Percentiles rank a stretch among this genome's conserved stretches.
These are phyloP conservation scores for Leishmania lainsoni DNA, from an alignment of 208 protist genomes.

Conservation along the genomic window DNA sequence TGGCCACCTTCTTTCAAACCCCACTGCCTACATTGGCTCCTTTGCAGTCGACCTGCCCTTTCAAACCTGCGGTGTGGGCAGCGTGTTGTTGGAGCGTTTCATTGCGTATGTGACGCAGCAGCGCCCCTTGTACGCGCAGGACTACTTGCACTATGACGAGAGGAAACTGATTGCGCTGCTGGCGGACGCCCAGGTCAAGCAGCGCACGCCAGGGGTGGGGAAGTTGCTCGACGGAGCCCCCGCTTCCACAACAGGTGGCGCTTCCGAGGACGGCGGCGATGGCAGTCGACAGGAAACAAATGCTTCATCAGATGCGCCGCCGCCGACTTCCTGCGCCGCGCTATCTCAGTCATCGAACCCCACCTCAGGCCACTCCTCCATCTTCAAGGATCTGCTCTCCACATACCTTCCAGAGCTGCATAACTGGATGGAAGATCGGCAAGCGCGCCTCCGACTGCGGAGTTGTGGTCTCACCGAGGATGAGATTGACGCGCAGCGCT, in stretches of 20 bases:
- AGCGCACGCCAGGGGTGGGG: slow-evolving; percentile 2
- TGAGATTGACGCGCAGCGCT: slow-evolving; percentile 22
- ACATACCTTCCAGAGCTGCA: slow-evolving; percentile 23
- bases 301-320: not conserved
- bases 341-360: not conserved
- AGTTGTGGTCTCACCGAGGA: slow-evolving; percentile 21
- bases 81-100: slow-evolving; percentile 54
- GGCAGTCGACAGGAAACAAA: not conserved
- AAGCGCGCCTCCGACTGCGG: slow-evolving; percentile 24
- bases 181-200: slow-evolving; percentile 23
- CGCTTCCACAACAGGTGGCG: not conserved
- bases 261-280: not conserved
- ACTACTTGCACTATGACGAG: slow-evolving; percentile 63
- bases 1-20: slow-evolving; percentile 57
- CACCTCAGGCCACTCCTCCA: not conserved
- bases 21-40: slow-evolving; percentile 72
- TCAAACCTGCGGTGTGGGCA: slow-evolving; percentile 65
- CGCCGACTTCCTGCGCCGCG: not conserved
- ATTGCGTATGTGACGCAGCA: slow-evolving; percentile 51
- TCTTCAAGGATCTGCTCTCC: slow-evolving; percentile 12
- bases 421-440: slow-evolving; percentile 28
- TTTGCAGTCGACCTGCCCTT: slow-evolving; percentile 61
- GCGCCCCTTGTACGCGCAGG: slow-evolving; percentile 49
- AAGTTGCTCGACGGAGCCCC: not conserved
- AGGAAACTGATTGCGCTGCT: slow-evolving; percentile 31